Evolutionary conservation across 1,284 basidiomycete genomes (phyloP), one percentile per base, ranked within the genome.

Genomic region (Pisolithus thermaeus): DNA sequence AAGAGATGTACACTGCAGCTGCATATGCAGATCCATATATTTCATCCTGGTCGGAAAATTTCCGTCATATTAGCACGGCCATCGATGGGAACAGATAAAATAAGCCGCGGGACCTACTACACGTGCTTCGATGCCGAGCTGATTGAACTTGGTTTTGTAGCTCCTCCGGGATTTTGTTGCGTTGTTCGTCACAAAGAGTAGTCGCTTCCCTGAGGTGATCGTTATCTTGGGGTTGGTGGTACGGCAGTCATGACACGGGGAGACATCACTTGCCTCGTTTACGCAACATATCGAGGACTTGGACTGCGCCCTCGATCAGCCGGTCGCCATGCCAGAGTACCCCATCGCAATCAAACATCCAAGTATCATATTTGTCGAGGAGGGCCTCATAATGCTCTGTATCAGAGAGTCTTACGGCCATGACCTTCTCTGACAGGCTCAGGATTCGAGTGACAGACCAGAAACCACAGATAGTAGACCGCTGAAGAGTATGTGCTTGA

Each of bases 131-230:
- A 97, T 81, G 32, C 92, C 93, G 51, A 98, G 79, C 60, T 84
- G 77, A 66, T 96, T 89, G 65, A 99, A 97, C 68, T 95, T 97
- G 49, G 78, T 77, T 73, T 92, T 92, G 77, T 95, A 95, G 63
- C 76, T 85, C 66, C 75, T 80, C 49, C 96, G 76, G 11, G 92
- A 95, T 72, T 96, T 95, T 46, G 87, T 93, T n/a, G 96, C 96
- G 66, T 98, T 99, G 74, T 98, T 98, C 28, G 95, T 97, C 37
- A 98, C 94, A 67, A 98, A 99, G 38, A 98, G 75, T 47, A 99
- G 74, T 53, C 82, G 81, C 76, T 98, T 99, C 50, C 87, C 91
- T 86, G 63, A 36, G 39, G 7, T 14, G 9, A 28, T 11, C 20
- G 25, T 27, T 28, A 43, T 44, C 20, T 35, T 20, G 27, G 18